Conservation (phyloP, 345 rosid genomes). For the Excoecaria cochinchinensis region DNA sequence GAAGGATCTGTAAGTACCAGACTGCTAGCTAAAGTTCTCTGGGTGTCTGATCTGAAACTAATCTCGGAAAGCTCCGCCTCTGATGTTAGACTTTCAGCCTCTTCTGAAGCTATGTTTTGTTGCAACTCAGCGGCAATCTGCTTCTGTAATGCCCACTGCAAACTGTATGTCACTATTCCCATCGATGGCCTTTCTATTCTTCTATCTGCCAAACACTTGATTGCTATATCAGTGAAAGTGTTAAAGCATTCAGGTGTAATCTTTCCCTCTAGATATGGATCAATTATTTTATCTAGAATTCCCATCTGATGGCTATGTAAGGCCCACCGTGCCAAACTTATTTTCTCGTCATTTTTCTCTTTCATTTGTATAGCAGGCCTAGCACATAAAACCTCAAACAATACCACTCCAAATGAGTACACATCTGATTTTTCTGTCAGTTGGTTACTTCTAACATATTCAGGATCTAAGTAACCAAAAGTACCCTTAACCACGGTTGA, state of each 20-base stretch:
- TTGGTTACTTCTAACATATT: background rate
- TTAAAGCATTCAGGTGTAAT: slow-evolving; percentile 23
- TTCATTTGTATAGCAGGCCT: slow-evolving; percentile 24
- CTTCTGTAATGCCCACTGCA: slow-evolving; percentile 7
- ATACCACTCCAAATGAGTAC: slow-evolving; percentile 37
- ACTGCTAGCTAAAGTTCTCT: no score
- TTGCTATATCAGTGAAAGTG: slow-evolving; percentile 10
- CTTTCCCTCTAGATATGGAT: slow-evolving; percentile 29
- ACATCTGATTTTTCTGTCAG: slow-evolving; percentile 21
- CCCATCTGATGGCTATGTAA: slow-evolving; percentile 24
- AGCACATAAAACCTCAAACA: slow-evolving; percentile 33
- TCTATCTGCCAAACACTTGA: slow-evolving; percentile 15
- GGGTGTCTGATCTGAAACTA: no score
- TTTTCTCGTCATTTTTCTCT: slow-evolving; percentile 16
- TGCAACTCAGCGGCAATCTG: slow-evolving; percentile 4
- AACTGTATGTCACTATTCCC: slow-evolving; percentile 11
- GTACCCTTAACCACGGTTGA: slow-evolving; percentile 8
- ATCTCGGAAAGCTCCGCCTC: no score
- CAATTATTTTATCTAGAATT: slow-evolving; percentile 21
- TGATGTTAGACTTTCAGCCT: no score
- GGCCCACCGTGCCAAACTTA: slow-evolving; percentile 33
- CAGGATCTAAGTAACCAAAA: slow-evolving; percentile 12
- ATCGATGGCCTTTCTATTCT: slow-evolving; percentile 17
- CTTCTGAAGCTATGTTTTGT: background rate
- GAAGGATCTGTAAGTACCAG: no score